Evolutionary conservation across 1,284 basidiomycete genomes (phyloP).

Genomic region (Cryptococcus jaspeensis): DNA sequence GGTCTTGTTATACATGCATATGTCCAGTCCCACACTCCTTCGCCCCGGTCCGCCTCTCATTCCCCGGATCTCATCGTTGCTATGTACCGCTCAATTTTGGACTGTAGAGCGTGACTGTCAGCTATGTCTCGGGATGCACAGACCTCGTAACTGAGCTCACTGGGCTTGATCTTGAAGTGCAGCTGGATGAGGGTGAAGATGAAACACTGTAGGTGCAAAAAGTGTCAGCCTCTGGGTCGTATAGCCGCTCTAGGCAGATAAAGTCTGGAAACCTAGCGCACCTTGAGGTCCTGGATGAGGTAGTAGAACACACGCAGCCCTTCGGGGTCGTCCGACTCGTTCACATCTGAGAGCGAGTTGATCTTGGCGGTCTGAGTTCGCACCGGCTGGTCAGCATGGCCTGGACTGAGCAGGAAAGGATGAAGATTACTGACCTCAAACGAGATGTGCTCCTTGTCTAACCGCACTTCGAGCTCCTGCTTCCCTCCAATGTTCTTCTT

Average conservation of each 20-base stretch:
- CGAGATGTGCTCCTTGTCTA: slow-evolving; percentile 94
- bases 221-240: not conserved
- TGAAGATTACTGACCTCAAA: slow-evolving; percentile 72
- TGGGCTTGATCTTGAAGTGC: slow-evolving; percentile 99
- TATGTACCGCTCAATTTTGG: slow-evolving; percentile 12
- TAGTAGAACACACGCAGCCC: slow-evolving; percentile 99
- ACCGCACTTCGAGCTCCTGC: slow-evolving; percentile 92
- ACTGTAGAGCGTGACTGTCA: slow-evolving; percentile 6
- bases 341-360: slow-evolving; percentile 91
- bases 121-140: not conserved
- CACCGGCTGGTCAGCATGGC: not conserved
- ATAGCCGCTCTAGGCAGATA: not conserved
- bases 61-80: not conserved
- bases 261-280: slow-evolving; percentile 51
- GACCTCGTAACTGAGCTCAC: slow-evolving; percentile 27
- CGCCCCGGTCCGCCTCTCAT: not conserved
- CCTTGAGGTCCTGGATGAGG: slow-evolving; percentile 95
- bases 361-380: slow-evolving; percentile 86
- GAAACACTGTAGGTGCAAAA: slow-evolving; percentile 66
- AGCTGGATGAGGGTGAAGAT: slow-evolving; percentile 96
- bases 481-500: slow-evolving; percentile 98
- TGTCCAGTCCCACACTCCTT: not conserved
- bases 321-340: slow-evolving; percentile 95
- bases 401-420: not conserved
- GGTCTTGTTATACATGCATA: slow-evolving; percentile 13